phyloP scores from a whole-genome alignment of 352 stramenopile species.

The Phytophthora quininea region DNA sequence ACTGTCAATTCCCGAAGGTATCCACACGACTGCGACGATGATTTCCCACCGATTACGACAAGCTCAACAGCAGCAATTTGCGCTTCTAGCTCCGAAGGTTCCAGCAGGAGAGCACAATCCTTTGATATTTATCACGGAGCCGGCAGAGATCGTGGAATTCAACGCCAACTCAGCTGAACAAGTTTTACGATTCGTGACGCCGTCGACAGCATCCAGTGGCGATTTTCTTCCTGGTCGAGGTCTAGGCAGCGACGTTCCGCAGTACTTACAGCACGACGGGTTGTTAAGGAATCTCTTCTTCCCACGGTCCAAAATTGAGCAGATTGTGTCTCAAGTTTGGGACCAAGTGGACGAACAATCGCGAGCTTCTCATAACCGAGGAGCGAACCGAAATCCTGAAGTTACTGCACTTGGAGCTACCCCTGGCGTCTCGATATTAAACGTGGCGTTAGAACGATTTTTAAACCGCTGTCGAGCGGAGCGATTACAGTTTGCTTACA shows the following conservation, averaged over 20 bases:
- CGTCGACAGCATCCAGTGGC: conserved; percentile 4
- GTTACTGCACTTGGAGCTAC: conserved; percentile 1
- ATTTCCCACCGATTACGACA: conserved; percentile 35
- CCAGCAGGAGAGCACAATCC: background rate
- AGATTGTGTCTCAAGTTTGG: conserved; percentile 63
- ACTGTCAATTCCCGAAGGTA: conserved; percentile 22
- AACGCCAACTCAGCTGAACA: conserved; percentile 2
- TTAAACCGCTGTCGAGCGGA: conserved; percentile 48
- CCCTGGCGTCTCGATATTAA: conserved; percentile 22
- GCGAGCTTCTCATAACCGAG: conserved; percentile 37
- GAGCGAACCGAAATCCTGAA: background rate
- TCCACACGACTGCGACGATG: conserved; percentile 7
- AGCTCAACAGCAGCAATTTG: conserved; percentile 30
- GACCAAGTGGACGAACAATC: conserved; percentile 64
- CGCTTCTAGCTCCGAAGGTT: conserved; percentile 12
- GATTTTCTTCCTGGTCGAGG: conserved; percentile 54
- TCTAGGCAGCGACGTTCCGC: conserved; percentile 39
- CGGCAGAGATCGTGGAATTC: conserved; percentile 31
- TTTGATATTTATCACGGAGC: conserved; percentile 53
- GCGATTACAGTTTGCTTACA: conserved; percentile 68
- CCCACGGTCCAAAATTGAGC: conserved; percentile 46
- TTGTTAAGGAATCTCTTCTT: conserved; percentile 68
- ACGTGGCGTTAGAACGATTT: conserved; percentile 41
- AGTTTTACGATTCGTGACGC: conserved; percentile 2
- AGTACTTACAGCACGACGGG: conserved; percentile 65